Evolutionary conservation across 2,329 filamentous ascomycete genomes (phyloP).

Genomic region (Ophioceras dolichostomum): DNA sequence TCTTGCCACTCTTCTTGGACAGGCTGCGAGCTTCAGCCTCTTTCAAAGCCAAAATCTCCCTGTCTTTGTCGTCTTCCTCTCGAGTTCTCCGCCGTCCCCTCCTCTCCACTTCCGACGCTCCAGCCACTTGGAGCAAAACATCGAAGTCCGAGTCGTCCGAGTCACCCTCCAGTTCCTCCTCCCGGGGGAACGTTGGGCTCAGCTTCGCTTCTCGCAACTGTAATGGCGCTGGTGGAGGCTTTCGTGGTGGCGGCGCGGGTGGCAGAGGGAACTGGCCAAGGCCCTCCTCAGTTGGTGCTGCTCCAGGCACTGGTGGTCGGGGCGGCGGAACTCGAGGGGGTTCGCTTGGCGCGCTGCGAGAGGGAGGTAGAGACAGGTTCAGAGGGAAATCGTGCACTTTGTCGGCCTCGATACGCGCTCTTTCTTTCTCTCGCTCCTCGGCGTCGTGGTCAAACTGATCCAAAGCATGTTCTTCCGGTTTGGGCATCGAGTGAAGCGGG

Average conservation of each 20-base stretch:
- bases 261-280: conserved; percentile 37
- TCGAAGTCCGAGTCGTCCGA: conserved; percentile 80
- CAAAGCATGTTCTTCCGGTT: conserved; percentile 44
- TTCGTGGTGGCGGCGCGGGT: conserved; percentile 54
- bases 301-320: conserved; percentile 24
- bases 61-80: conserved; percentile 73
- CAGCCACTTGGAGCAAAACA: conserved; percentile 58
- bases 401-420: conserved; percentile 31
- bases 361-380: conserved; percentile 40
- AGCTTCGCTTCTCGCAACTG: conserved; percentile 45
- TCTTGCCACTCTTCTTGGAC: conserved; percentile 59
- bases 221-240: conserved; percentile 74
- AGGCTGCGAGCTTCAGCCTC: conserved; percentile 60
- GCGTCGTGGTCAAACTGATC: conserved; percentile 44
- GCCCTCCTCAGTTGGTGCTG: conserved; percentile 28
- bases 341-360: conserved; percentile 38
- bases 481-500: conserved; percentile 47
- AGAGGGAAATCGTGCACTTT: conserved; percentile 35
- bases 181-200: conserved; percentile 18
- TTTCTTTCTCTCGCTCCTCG: conserved; percentile 33
- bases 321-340: conserved; percentile 41
- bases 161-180: conserved; percentile 53
- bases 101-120: conserved; percentile 41
- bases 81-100: conserved; percentile 74
- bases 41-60: conserved; percentile 54